Percentiles rank a stretch among this genome's conserved stretches.
phyloP scores from a whole-genome alignment of 768 basidiomycete genomes.

The Xanthoconium purpureum region DNA sequence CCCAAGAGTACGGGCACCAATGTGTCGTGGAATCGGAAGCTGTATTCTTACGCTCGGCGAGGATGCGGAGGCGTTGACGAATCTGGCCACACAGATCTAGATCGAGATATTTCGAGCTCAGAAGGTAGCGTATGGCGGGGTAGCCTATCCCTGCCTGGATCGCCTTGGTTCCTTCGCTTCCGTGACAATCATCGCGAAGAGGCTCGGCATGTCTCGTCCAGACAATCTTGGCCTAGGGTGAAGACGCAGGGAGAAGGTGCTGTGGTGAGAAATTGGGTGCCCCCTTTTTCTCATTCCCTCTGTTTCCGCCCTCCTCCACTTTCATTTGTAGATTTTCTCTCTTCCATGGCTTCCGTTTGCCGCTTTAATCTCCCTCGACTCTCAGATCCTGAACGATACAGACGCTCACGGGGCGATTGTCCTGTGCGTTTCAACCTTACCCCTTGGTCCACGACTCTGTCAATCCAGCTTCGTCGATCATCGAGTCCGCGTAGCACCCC shows the following conservation, averaged over 20 bases:
- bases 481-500: not conserved
- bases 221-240: not conserved
- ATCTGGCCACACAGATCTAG: constrained; percentile 1
- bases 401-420: not conserved
- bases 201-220: not conserved
- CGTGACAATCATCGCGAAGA: not conserved
- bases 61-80: not conserved
- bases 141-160: not conserved
- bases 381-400: not conserved
- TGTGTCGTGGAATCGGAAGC: not conserved
- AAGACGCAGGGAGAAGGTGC: not conserved
- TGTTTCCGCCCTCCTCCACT: not conserved
- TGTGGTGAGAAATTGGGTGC: not conserved
- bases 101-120: constrained; percentile 6
- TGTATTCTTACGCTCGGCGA: constrained; percentile 7
- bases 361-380: not conserved
- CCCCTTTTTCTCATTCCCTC: not conserved
- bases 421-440: not conserved
- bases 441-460: not conserved
- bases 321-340: not conserved
- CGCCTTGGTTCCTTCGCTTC: not conserved
- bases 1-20: not conserved
- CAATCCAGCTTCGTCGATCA: not conserved
- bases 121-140: not conserved
- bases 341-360: not conserved